A percentile compares a stretch with the other conserved stretches of the same genome.
Conservation (phyloP, 2,329 filamentous ascomycete genomes). For the Colletotrichum filicis region DNA sequence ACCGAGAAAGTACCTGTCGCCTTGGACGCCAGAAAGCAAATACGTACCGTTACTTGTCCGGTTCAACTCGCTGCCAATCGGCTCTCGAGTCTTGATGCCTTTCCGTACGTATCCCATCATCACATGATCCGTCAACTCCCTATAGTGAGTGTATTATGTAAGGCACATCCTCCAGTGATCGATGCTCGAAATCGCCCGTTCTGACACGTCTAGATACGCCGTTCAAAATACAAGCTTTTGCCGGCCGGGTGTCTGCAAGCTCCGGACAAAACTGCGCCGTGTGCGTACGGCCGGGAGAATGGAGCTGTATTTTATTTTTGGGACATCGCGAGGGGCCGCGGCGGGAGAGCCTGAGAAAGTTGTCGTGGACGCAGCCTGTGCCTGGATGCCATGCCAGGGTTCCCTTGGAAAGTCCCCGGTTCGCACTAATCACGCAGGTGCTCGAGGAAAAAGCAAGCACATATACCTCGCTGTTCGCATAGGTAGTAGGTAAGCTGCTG, state of each 20-base stretch:
- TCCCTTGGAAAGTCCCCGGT: slow-evolving; percentile 1
- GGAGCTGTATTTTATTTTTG: not conserved
- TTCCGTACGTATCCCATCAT: not conserved
- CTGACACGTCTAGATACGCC: not conserved
- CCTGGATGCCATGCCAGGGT: slow-evolving; percentile 3
- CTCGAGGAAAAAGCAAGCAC: not conserved
- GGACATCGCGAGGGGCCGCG: not conserved
- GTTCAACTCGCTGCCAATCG: not conserved
- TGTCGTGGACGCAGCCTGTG: not conserved
- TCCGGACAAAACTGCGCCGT: not conserved
- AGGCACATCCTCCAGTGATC: not conserved
- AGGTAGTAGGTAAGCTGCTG: not conserved
- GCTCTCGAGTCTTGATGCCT: not conserved
- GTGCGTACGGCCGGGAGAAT: not conserved
- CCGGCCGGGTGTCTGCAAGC: not conserved
- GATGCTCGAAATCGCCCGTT: not conserved
- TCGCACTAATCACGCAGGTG: not conserved
- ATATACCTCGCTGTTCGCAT: not conserved
- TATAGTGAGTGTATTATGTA: not conserved
- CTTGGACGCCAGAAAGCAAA: no score
- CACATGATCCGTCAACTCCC: not conserved
- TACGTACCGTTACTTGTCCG: slow-evolving; percentile 8
- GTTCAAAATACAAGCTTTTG: not conserved
- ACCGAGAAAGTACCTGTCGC: not conserved
- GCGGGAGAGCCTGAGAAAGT: not conserved